Evolutionary conservation across 2,329 filamentous ascomycete species (phyloP).

Genomic region (Paraphaeosphaeria minitans): DNA sequence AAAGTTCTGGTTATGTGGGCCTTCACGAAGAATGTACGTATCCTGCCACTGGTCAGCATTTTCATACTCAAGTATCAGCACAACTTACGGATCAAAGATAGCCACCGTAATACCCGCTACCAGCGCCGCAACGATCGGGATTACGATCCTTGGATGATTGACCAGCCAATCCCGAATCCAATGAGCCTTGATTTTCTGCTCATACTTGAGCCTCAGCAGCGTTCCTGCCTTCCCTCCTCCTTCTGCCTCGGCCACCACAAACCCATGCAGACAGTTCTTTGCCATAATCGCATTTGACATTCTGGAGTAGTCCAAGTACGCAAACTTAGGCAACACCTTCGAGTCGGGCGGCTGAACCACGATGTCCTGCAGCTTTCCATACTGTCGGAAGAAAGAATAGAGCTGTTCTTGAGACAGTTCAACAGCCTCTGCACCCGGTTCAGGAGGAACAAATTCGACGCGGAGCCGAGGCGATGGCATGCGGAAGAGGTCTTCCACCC

Average conservation of each 20-base stretch:
- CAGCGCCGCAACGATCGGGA: conserved; percentile 80
- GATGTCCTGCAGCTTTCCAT: conserved; percentile 90
- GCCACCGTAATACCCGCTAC: conserved; percentile 82
- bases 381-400: conserved; percentile 85
- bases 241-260: conserved; percentile 67
- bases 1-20: conserved; percentile 81
- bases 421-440: conserved; percentile 70
- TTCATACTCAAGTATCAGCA: too few species aligned
- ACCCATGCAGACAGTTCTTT: conserved; percentile 89
- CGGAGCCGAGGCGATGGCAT: conserved; percentile 77
- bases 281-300: conserved; percentile 83
- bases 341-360: conserved; percentile 81
- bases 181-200: conserved; percentile 75
- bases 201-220: conserved; percentile 79
- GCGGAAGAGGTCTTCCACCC: conserved; percentile 90
- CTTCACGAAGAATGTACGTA: conserved; percentile 91
- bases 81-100: conserved; percentile 76
- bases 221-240: conserved; percentile 80
- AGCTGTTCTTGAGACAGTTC: conserved; percentile 86
- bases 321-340: conserved; percentile 80
- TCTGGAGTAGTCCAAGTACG: conserved; percentile 75
- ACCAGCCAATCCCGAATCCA: conserved; percentile 88
- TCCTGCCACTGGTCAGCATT: conserved; percentile 45
- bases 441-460: conserved; percentile 81
- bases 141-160: conserved; percentile 83